Base-by-base conservation (phyloP, 2,329 filamentous ascomycete species). In the Blumeriella jaapii region DNA sequence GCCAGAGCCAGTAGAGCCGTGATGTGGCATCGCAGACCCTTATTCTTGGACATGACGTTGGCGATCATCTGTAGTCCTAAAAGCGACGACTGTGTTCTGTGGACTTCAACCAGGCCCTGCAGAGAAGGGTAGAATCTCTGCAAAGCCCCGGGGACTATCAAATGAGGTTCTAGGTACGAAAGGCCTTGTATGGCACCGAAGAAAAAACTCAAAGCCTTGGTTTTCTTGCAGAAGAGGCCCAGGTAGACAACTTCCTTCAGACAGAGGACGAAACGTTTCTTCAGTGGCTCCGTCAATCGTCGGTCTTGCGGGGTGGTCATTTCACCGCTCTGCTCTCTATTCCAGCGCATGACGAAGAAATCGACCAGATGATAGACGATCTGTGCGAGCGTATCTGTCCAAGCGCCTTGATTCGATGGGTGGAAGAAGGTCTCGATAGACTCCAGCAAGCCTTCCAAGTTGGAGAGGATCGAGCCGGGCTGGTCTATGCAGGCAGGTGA, bases 361-460 rank as follows among this genome's bases (percentile, higher is more conserved):
- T 98, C 91, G 2, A 87, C 80, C 5, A 98, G 67, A 58, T 93
- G 94, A 56, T 87, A 87, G 4, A 91, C 83, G 35, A 98, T 68
- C 58, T 96, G 89, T 3, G 86, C 81, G 27, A 98, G 64, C 46
- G 89, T 82, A 51, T 77, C 85, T 1, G 89, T 93, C 91, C 91
- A 98, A 10, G 66, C 66, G 10, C 91, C 91, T 34, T 89, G 83
- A 57, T 98, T 98, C 2, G 91, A 98, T 2, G 91, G 91, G 52
- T 98, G 91, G 66, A 95, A 98, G 59, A 98, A 98, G 1, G 91
- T 98, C 58, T 98, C 91, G 29, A 96, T 81, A 2, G 87, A 91
- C 57, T 96, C 82, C 48, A 98, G 82, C 34, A 98, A 67, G 0
- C 84, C 89, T 57, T 98, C 89, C 4, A 98, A 69, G 46, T 82